A percentile compares a stretch with the other conserved stretches of the same genome.
Conservation (phyloP, 805 yeast species). For the Starmerella kuoi region DNA sequence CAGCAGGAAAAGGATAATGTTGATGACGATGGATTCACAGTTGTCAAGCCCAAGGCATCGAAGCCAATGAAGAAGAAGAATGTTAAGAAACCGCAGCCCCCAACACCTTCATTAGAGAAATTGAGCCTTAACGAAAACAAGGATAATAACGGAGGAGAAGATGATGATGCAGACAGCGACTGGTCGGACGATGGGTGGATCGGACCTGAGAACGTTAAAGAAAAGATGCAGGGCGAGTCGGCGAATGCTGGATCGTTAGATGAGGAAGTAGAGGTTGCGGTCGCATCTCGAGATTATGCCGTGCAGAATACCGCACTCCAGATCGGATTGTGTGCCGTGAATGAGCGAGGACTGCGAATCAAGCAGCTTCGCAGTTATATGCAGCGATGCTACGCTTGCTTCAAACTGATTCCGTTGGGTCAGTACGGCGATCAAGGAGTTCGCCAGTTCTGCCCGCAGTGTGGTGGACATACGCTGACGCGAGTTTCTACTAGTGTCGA, state of each 20-base stretch:
- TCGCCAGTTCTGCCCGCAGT: constrained; percentile 81
- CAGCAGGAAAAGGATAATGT: constrained; percentile 3
- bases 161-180: constrained; percentile 46
- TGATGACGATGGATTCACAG: constrained; percentile 21
- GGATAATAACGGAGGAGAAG: neutral
- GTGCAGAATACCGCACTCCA: constrained; percentile 91
- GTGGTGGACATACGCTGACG: constrained; percentile 86
- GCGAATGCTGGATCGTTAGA: constrained; percentile 42
- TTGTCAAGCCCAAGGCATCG: constrained; percentile 17
- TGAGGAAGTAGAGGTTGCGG: constrained; percentile 53
- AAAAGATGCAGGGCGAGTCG: constrained; percentile 55
- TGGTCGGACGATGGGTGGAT: constrained; percentile 91
- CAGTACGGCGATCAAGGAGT: constrained; percentile 23
- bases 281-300: constrained; percentile 94
- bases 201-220: constrained; percentile 70
- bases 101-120: neutral
- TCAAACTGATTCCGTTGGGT: constrained; percentile 60
- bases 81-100: neutral
- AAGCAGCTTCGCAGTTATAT: constrained; percentile 78
- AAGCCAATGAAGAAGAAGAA: constrained; percentile 3
- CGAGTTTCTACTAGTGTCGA: constrained; percentile 80
- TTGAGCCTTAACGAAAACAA: neutral
- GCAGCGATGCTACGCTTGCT: constrained; percentile 97
- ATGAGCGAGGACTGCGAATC: constrained; percentile 74
- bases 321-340: constrained; percentile 76